Percentiles rank a stretch among this genome's conserved stretches.
These are phyloP conservation scores for Globomyces pollinis-pini DNA, from an alignment of 192 early-diverging fungal genomes.

Conservation along the genomic window DNA sequence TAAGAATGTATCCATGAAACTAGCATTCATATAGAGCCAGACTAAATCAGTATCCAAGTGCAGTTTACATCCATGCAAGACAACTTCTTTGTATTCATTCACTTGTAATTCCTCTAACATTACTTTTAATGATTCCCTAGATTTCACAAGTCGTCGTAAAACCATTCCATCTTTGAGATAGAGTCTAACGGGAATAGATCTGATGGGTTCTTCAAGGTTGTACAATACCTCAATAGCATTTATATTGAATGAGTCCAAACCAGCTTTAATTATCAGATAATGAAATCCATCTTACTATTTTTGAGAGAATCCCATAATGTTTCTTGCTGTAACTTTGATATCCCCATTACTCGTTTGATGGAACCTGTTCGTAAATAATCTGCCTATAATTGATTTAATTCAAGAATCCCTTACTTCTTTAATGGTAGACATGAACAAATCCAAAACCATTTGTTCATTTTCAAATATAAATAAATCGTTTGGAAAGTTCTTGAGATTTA, in stretches of 20 bases:
- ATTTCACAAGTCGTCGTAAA: not conserved
- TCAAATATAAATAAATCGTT: not conserved
- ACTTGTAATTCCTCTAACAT: not conserved
- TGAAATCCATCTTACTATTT: slow-evolving; percentile 32
- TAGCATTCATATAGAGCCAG: slow-evolving; percentile 69
- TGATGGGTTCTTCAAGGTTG: not conserved
- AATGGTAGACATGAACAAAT: not conserved
- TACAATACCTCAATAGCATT: not conserved
- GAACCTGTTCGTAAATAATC: slow-evolving; percentile 77
- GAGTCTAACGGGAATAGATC: slow-evolving; percentile 7
- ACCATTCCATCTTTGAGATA: not conserved
- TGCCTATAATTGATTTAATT: slow-evolving; percentile 14
- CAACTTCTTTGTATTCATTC: not conserved
- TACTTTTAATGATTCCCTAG: not conserved
- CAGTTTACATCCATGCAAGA: slow-evolving; percentile 64
- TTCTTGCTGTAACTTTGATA: slow-evolving; percentile 75
- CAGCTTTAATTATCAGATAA: not conserved
- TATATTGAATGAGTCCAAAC: not conserved
- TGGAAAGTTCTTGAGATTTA: not conserved
- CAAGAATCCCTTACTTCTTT: slow-evolving; percentile 41
- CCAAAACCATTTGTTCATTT: not conserved
- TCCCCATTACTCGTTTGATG: slow-evolving; percentile 77
- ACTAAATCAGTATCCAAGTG: slow-evolving; percentile 64
- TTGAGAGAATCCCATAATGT: slow-evolving; percentile 68
- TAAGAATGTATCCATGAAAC: slow-evolving; percentile 19